phyloP scores from a whole-genome alignment of 768 basidiomycete genomes.

The Auriscalpium microsporum region DNA sequence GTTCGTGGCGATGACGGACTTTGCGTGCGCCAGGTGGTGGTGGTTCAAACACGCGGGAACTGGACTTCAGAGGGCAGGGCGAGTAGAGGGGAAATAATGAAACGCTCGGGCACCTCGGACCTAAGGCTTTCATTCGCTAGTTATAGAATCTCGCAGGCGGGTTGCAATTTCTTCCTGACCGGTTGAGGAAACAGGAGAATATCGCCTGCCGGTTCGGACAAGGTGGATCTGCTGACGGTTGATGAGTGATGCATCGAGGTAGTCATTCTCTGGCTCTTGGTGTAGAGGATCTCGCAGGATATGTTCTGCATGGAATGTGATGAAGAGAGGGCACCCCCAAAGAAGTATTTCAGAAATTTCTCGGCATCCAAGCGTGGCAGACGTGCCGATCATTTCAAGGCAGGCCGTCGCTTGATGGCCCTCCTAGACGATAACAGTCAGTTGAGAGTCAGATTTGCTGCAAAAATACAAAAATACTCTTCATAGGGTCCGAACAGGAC shows the following conservation, averaged over 20 bases:
- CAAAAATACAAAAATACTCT: constrained; percentile 47
- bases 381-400: constrained; percentile 98
- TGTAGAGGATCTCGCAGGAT: constrained; percentile 96
- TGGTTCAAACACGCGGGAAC: constrained; percentile 95
- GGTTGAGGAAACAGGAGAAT: constrained; percentile 95
- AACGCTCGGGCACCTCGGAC: constrained; percentile 94
- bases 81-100: constrained; percentile 96
- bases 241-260: constrained; percentile 95
- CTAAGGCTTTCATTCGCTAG: constrained; percentile 97
- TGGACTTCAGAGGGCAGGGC: constrained; percentile 97
- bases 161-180: constrained; percentile 99
- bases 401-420: constrained; percentile 88
- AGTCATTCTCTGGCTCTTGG: constrained; percentile 98
- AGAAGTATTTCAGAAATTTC: constrained; percentile 99
- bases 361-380: constrained; percentile 99
- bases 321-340: constrained; percentile 96
- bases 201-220: constrained; percentile 96
- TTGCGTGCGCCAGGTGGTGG: constrained; percentile 98
- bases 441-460: not conserved
- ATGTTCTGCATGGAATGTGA: constrained; percentile 99
- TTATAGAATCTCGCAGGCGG: constrained; percentile 92
- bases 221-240: constrained; percentile 98
- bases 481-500: constrained; percentile 90
- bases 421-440: constrained; percentile 43
- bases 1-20: constrained; percentile 97